Conservation (phyloP, 2,329 filamentous ascomycete genomes). For the Fusarium brachygibbosum region DNA sequence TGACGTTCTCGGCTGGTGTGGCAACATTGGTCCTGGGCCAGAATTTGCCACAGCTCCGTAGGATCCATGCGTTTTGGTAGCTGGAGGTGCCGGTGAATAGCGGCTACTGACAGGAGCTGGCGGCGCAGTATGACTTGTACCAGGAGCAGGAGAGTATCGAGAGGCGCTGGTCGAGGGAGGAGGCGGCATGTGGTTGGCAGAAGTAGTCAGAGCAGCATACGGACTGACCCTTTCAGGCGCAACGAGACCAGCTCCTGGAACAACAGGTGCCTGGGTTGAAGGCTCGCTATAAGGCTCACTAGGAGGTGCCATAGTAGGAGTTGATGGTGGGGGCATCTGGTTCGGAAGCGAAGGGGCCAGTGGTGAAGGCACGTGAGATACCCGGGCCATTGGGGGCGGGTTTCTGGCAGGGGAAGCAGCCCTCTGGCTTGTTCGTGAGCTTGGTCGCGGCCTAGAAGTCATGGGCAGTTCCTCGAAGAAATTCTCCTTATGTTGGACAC, state of each 20-base stretch:
- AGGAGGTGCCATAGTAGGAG: slow-evolving; percentile 20
- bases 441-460: slow-evolving; percentile 70
- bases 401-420: slow-evolving; percentile 60
- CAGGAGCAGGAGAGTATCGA: slow-evolving; percentile 74
- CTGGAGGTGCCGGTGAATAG: slow-evolving; percentile 66
- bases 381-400: slow-evolving; percentile 45
- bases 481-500: slow-evolving; percentile 61
- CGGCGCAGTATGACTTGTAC: slow-evolving; percentile 46
- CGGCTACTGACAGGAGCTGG: slow-evolving; percentile 61
- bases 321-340: slow-evolving; percentile 42
- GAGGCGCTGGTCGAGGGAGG: slow-evolving; percentile 54
- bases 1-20: slow-evolving; percentile 74
- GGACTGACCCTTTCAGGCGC: slow-evolving; percentile 66
- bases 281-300: slow-evolving; percentile 28
- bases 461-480: slow-evolving; percentile 86
- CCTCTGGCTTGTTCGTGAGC: slow-evolving; percentile 65
- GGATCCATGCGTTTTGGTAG: slow-evolving; percentile 59
- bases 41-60: slow-evolving; percentile 54
- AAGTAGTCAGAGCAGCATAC: slow-evolving; percentile 63
- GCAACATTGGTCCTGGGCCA: slow-evolving; percentile 61
- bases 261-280: slow-evolving; percentile 20
- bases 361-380: slow-evolving; percentile 47
- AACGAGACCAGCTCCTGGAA: slow-evolving; percentile 59
- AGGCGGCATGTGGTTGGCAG: slow-evolving; percentile 51
- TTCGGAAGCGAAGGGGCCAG: slow-evolving; percentile 41